Percentiles rank a stretch among this genome's conserved stretches.
Evolutionary conservation across 2,329 filamentous ascomycete genomes (phyloP).

Genomic region (Ophioceras dolichostomum): DNA sequence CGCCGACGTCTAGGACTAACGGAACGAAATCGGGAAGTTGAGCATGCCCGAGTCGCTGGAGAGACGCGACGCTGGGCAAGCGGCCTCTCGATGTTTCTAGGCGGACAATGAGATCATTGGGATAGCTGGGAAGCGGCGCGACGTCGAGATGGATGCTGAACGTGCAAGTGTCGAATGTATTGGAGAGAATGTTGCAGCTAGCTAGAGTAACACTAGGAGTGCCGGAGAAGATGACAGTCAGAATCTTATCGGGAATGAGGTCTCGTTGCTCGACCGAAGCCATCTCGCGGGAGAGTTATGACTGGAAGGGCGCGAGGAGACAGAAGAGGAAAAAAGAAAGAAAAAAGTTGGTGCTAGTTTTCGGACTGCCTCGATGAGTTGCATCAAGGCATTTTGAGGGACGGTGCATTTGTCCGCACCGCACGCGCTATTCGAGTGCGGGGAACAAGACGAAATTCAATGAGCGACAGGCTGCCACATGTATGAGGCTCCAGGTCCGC

Average conservation of each 20-base stretch:
- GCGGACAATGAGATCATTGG: background rate
- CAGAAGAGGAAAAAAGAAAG: too few species aligned
- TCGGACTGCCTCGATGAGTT: too few species aligned
- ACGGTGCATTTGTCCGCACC: too few species aligned
- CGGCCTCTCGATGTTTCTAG: background rate
- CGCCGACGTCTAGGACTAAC: background rate
- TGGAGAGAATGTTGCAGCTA: background rate
- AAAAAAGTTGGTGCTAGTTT: too few species aligned
- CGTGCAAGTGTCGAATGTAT: background rate
- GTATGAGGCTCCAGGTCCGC: too few species aligned
- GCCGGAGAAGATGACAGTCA: background rate
- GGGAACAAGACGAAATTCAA: too few species aligned
- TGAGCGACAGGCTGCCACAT: too few species aligned
- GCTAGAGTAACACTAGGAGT: background rate
- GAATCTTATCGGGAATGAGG: background rate
- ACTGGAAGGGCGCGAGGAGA: too few species aligned
- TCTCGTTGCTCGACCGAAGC: background rate
- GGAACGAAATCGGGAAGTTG: background rate
- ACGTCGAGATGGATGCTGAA: background rate
- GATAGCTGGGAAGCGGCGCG: background rate
- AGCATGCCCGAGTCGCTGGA: background rate
- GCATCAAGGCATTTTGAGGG: too few species aligned
- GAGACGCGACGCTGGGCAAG: background rate
- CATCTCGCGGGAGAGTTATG: background rate
- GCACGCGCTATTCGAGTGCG: too few species aligned